Evolutionary conservation across 2,329 filamentous ascomycete genomes (phyloP).

Genomic region (Fusarium sp.): DNA sequence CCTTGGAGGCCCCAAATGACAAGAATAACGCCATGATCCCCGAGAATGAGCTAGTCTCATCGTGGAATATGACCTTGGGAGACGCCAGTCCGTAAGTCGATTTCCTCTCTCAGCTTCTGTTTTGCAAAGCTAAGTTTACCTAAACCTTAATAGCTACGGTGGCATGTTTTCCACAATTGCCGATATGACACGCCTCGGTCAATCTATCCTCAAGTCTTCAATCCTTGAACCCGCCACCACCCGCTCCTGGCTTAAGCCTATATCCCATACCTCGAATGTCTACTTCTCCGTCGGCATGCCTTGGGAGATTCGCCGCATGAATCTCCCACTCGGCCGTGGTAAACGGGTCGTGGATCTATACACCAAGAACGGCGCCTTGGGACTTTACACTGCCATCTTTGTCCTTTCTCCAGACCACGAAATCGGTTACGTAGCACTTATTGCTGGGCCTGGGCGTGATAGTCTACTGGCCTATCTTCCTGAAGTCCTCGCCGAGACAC

Average conservation of each 20-base stretch:
- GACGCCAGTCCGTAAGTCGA: constrained; percentile 4
- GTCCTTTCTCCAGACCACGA: constrained; percentile 15
- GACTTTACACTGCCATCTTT: constrained; percentile 1
- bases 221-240: not conserved
- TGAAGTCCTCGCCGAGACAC: not conserved
- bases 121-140: not conserved
- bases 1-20: not conserved
- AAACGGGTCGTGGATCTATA: constrained; percentile 6
- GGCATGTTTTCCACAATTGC: constrained; percentile 22
- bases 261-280: constrained; percentile 6
- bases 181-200: constrained; percentile 10
- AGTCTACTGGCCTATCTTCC: not conserved
- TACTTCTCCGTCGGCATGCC: constrained; percentile 23
- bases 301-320: constrained; percentile 22
- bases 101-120: rapidly evolving
- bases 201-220: constrained; percentile 18
- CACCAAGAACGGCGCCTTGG: constrained; percentile 12
- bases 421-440: not conserved
- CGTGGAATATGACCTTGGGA: not conserved
- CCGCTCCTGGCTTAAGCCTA: constrained; percentile 20
- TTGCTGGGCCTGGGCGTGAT: not conserved
- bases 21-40: constrained; percentile 11
- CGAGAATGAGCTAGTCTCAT: not conserved
- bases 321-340: not conserved
- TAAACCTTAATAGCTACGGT: not conserved